Conservation (phyloP, 441 rosid genomes). For the Metrosideros polymorpha region DNA sequence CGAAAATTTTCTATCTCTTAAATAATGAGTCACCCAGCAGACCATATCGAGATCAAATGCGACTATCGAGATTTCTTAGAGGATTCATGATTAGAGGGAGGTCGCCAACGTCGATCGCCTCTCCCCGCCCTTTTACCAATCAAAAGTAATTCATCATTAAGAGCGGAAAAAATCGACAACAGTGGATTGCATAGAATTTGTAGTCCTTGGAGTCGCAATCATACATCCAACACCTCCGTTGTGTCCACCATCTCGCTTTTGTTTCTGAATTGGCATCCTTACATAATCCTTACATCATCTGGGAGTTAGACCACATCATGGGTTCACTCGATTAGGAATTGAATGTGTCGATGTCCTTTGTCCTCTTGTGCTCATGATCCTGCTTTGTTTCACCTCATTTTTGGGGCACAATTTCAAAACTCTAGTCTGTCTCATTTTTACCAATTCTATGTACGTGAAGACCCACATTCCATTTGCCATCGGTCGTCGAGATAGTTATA, state of each 20-base stretch:
- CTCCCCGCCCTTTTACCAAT: background rate
- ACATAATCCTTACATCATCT: slow-evolving; percentile 17
- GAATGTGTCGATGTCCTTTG: slow-evolving; percentile 27
- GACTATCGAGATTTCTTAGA: no score
- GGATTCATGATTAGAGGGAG: no score
- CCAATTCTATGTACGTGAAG: background rate
- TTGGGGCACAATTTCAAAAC: slow-evolving; percentile 9
- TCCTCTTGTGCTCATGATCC: slow-evolving; percentile 24
- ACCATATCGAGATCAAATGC: no score
- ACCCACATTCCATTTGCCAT: background rate
- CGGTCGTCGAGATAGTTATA: background rate
- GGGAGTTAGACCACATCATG: slow-evolving; percentile 7
- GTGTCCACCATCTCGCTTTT: background rate
- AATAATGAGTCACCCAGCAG: no score
- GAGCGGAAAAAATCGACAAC: background rate
- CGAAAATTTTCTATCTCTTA: no score
- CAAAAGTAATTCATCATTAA: background rate
- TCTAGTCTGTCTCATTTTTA: slow-evolving; percentile 1
- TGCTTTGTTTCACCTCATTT: slow-evolving; percentile 20
- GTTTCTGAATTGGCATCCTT: background rate
- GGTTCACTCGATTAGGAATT: slow-evolving; percentile 11
- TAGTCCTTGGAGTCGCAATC: background rate
- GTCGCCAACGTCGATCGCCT: background rate
- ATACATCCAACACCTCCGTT: background rate
- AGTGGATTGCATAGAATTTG: background rate